These are phyloP conservation scores for Volvox africanus DNA, from an alignment of 139 green algal species.

Conservation along the genomic window DNA sequence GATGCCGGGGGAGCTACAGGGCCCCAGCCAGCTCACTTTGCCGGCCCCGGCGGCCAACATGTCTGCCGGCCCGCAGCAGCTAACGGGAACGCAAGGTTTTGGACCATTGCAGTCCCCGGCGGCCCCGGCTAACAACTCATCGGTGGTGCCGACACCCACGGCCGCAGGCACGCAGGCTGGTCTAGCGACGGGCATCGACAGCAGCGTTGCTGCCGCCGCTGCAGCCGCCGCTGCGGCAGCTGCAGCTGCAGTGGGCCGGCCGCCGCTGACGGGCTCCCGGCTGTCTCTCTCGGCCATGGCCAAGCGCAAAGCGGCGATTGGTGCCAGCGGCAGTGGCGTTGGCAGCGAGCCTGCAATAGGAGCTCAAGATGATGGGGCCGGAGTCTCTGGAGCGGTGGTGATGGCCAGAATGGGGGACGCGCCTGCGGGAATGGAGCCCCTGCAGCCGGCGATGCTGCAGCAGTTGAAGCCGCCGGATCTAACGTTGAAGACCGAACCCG, in stretches of 20 bases:
- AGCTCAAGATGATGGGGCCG: too few species aligned
- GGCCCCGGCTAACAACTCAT: neutral
- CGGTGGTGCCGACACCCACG: too few species aligned
- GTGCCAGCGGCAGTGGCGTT: neutral
- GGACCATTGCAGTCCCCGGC: neutral
- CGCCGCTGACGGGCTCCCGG: slow-evolving; percentile 8
- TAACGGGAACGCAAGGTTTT: neutral
- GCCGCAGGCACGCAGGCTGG: too few species aligned
- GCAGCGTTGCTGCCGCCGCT: neutral
- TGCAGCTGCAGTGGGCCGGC: neutral
- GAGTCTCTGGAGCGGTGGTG: neutral
- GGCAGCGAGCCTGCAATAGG: neutral
- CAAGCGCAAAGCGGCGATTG: slow-evolving; percentile 5
- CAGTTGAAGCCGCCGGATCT: neutral
- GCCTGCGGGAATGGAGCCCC: too few species aligned
- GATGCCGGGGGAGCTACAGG: neutral
- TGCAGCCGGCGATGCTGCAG: neutral
- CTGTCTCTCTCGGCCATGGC: slow-evolving; percentile 9
- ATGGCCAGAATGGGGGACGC: neutral
- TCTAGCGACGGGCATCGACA: neutral
- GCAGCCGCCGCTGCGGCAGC: neutral
- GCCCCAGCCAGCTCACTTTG: neutral
- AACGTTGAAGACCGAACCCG: neutral
- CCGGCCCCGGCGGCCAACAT: neutral
- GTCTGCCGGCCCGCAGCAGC: too few species aligned